Base-by-base conservation (phyloP, 1,284 basidiomycete species). In the Omphalotus olearius region DNA sequence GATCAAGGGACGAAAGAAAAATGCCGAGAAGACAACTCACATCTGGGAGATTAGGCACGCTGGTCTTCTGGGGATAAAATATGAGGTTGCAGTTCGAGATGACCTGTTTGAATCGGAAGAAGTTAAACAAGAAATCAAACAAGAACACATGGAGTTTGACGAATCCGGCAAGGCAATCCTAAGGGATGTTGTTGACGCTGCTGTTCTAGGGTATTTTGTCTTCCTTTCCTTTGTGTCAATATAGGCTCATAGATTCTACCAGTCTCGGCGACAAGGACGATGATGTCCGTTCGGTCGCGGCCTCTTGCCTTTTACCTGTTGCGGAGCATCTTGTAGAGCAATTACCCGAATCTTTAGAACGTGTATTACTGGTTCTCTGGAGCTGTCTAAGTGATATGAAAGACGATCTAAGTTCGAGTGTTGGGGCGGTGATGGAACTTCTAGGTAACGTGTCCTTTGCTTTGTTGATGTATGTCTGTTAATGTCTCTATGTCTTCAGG, bases 11-110 rank as follows among this genome's bases (percentile, higher is more conserved):
- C 72, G 62, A 52, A 58, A 26, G 61, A 62, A 65, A 59, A 52
- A 56, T 39, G 66, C 73, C 49, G 54, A 74, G 51, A 52, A 52
- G 28, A 23, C 42, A 10, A 71, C 73, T 40, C 93, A 97, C 68
- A 83, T 95, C 4, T 99, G 97, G 97, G 93, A 99, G 69, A 90
- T 99, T 46, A 79, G 97, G 45, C 97, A 99, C 71, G 96, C 97
- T 2, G 97, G 97, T 28, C 70, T 99, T 50, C 79, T 99, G 3
- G 97, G 97, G 0, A 84, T 99, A 67, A 98, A 97, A 71, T 99
- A 99, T 66, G 92, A 98, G 67, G 94, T 99, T 26, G 94, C 95
- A 10, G 94, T 98, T 20, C 76, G 94, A 59, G 81, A 77, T 49
- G 93, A 97, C 64, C 69, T 97, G 28, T 84, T 98, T 55, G 79